Base-by-base conservation (phyloP, 108 stramenopile genomes). In the Cyclotella choctawhatcheeana region DNA sequence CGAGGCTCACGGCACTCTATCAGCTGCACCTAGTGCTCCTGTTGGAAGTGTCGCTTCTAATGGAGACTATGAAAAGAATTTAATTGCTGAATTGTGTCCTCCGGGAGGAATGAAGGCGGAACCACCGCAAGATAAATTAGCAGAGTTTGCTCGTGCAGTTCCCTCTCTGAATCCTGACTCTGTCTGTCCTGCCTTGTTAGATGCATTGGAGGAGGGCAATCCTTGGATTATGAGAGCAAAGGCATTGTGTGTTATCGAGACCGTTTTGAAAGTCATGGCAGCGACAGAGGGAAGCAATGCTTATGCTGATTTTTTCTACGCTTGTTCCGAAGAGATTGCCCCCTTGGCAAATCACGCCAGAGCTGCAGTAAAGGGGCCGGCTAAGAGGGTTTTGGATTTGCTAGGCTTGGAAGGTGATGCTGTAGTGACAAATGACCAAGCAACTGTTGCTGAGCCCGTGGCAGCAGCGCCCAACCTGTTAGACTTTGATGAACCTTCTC, bases 61-160 rank as follows among this genome's bases (percentile, higher is more conserved):
- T 50, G 97, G 98, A 17, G 71, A 82, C 5, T 97, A 97, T 69
- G 98, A 98, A 86, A 89, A 85, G 51, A 87, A 93, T 51, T 82
- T 97, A 7, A 84, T 98, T 45, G 77, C 88, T 59, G 96, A 96
- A 67, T 82, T 98, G 4, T 98, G 96, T 72, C 93, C 92, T 16
- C 96, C 96, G 8, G 95, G 97, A 35, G 97, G 97, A 14, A 89
- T 96, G 86, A 94, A 95, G 65, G 87, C 97, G 18, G 94, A 92
- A 53, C 97, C 97, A 20, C 93, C 95, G 32, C 84, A 81, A 7
- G 95, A 97, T 50, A 93, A 95, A 63, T 61, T 98, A 44, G 80
- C 69, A 12, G 82, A 85, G 47, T 98, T 97, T 79, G 67, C 91
- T 3, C 48, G 76, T 4, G 77, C 88, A 1, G 79, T 93, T 10